A percentile compares a stretch with the other conserved stretches of the same genome.
Evolutionary conservation across 768 basidiomycete genomes (phyloP).

Genomic region (Cyclocybe cylindracea): DNA sequence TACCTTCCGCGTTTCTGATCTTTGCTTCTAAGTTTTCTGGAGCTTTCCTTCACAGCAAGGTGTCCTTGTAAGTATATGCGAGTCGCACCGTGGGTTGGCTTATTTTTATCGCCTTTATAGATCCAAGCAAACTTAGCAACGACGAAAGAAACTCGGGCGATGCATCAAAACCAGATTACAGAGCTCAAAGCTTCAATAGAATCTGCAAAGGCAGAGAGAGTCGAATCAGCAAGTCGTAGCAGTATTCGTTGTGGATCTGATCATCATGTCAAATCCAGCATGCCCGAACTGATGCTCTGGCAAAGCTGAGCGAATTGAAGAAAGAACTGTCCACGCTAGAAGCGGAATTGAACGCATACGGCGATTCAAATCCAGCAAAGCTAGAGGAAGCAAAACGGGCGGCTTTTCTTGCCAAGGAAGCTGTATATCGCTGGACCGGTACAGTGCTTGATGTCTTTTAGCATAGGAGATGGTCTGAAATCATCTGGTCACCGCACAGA

Average conservation of each 20-base stretch:
- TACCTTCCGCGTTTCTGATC: conserved; percentile 26
- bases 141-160: conserved; percentile 46
- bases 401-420: conserved; percentile 77
- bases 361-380: conserved; percentile 81
- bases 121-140: conserved; percentile 56
- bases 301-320: conserved; percentile 47
- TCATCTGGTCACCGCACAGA: conserved; percentile 39
- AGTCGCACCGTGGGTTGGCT: conserved; percentile 1
- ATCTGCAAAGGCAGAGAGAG: conserved; percentile 52
- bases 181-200: conserved; percentile 51
- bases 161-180: conserved; percentile 44
- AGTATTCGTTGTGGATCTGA: conserved; percentile 6
- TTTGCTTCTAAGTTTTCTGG: conserved; percentile 75
- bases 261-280: conserved; percentile 40
- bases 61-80: conserved; percentile 51
- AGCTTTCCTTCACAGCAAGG: conserved; percentile 91
- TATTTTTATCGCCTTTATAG: conserved; percentile 31
- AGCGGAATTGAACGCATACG: conserved; percentile 73
- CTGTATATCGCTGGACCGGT: conserved; percentile 90
- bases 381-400: conserved; percentile 78
- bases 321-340: conserved; percentile 54
- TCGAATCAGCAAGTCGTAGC: conserved; percentile 53
- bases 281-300: conserved; percentile 53
- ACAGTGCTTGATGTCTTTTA: conserved; percentile 21
- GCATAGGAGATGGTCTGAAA: not conserved